Evolutionary conservation across 2,329 filamentous ascomycete genomes (phyloP), one percentile per base, ranked within the genome.

Genomic region (Cladosporium phlei): DNA sequence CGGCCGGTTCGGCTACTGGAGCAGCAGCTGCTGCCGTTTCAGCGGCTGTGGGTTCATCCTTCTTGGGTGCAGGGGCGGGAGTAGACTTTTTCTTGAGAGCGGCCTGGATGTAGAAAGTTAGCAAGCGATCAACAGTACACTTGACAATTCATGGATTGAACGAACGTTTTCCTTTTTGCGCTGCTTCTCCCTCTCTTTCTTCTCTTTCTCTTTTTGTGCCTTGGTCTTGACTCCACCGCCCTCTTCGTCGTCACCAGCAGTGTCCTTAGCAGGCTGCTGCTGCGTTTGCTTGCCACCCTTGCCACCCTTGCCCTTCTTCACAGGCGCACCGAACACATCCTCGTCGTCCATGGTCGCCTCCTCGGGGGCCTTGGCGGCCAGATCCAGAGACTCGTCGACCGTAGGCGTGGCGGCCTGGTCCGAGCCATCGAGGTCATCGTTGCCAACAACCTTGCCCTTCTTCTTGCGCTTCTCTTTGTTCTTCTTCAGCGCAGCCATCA

Each of bases 181-280:
- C 72, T 93, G 87, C 81, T 98, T 98, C 75, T 98, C 93, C 52
- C 88, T 83, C 74, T 98, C 93, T 73, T 96, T 98, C 78, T 91
- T 97, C 62, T 91, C 77, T 70, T 88, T 95, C 68, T 98, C 93
- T 74, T 98, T 98, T 73, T 98, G 90, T 49, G 94, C 93, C 79
- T 97, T 98, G 29, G 88, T 95, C 72, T 97, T 82, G 38, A 97
- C 77, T 46, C 82, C 79, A 34, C 84, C 84, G 49, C 74, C 73
- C 3, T 74, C 76, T 6, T 67, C 79, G 9, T 70, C 75, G 14
- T 73, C 76, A 5, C 73, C 76, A 5, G 73, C 76, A 19, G 70
- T 75, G 12, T 62, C 70, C 10, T 62, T 62, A 22, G 61, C 40
- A 49, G 61, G 55, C 44, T 71, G 52, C 38, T 59, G 54, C 47